Percentiles rank a stretch among this genome's conserved stretches.
Evolutionary conservation across 2,329 filamentous ascomycete species (phyloP).

Genomic region (Arachnomyces sp.): DNA sequence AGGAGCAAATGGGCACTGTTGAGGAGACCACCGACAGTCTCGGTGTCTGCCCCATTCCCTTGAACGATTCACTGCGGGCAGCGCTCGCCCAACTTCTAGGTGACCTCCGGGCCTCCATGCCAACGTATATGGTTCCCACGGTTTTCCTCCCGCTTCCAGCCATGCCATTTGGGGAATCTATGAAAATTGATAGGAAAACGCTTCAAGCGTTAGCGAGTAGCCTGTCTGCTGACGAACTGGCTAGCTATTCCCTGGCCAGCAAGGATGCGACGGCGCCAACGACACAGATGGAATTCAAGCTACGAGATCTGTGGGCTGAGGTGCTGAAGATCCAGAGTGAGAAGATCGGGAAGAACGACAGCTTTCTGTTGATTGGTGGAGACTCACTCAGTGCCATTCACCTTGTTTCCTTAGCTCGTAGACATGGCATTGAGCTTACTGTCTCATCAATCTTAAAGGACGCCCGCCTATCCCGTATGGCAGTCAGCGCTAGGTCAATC

Average conservation of each 20-base stretch:
- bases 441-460: conserved; percentile 40
- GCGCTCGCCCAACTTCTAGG: no score
- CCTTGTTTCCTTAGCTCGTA: conserved; percentile 41
- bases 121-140: conserved; percentile 5
- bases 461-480: conserved; percentile 37
- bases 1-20: conserved; percentile 17
- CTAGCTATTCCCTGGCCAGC: conserved; percentile 9
- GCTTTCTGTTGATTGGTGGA: conserved; percentile 35
- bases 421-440: conserved; percentile 37
- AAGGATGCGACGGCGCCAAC: conserved; percentile 1
- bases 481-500: conserved; percentile 3
- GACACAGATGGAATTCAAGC: conserved; percentile 3
- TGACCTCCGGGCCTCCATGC: neutral
- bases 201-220: conserved; percentile 1
- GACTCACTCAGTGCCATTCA: conserved; percentile 47
- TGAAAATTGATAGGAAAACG: conserved; percentile 8
- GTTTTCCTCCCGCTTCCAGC: conserved; percentile 2
- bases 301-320: conserved; percentile 9
- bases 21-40: conserved; percentile 6
- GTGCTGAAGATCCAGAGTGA: conserved; percentile 5
- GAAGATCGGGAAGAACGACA: conserved; percentile 4
- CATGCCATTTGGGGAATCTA: neutral
- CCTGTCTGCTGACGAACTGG: conserved; percentile 4
- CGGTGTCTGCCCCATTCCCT: no score
- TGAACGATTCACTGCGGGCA: no score